These are phyloP conservation scores for Tephrocybe rancida DNA, from an alignment of 768 basidiomycete species.

Conservation along the genomic window DNA sequence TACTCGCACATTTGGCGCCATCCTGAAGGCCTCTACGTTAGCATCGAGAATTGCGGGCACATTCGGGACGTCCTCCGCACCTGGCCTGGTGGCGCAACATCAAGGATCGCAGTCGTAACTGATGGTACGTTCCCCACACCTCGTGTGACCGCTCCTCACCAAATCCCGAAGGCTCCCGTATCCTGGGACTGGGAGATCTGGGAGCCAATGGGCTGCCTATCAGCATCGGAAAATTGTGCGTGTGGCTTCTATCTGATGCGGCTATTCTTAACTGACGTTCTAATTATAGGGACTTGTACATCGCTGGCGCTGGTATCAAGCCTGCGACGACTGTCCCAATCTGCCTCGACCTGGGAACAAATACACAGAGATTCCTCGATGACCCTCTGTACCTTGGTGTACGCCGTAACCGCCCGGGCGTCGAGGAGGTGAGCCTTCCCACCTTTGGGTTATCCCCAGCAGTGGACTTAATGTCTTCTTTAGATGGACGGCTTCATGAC, in stretches of 20 bases:
- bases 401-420: conserved; percentile 51
- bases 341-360: conserved; percentile 76
- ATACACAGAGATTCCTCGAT: conserved; percentile 63
- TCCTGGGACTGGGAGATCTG: conserved; percentile 65
- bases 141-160: neutral
- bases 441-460: neutral
- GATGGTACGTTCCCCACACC: conserved; percentile 49
- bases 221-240: conserved; percentile 73
- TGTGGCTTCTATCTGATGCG: conserved; percentile 9
- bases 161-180: conserved; percentile 55
- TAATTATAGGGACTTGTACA: conserved; percentile 59
- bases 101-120: conserved; percentile 77
- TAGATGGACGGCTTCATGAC: conserved; percentile 78
- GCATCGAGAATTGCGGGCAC: conserved; percentile 66
- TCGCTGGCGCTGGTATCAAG: conserved; percentile 69
- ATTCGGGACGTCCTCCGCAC: conserved; percentile 57
- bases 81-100: conserved; percentile 46
- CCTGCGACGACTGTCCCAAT: conserved; percentile 62
- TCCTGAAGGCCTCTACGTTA: conserved; percentile 63
- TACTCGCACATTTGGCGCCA: conserved; percentile 71
- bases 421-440: conserved; percentile 36
- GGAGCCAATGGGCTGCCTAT: conserved; percentile 58
- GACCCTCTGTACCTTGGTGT: conserved; percentile 81
- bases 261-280: neutral
- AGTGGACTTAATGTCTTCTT: too few relatives aligned